Evolutionary conservation across 2,329 filamentous ascomycete species (phyloP), one percentile per base, ranked within the genome.

Genomic region (Dissoconium aciculare): DNA sequence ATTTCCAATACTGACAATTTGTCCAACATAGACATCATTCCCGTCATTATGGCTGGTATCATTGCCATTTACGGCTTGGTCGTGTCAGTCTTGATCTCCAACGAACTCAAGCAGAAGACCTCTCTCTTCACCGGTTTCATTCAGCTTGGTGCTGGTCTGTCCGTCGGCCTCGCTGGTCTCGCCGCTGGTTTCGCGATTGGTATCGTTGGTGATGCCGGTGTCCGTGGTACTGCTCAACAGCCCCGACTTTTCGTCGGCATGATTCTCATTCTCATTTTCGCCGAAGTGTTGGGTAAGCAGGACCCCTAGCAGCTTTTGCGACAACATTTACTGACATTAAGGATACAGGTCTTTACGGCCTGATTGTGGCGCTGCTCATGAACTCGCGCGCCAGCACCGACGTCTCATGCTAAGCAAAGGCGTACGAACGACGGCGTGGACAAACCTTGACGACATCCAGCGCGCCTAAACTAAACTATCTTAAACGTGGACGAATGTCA

Each of bases 21-120:
- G n/a, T n/a, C n/a, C n/a, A n/a, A n/a, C n/a, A n/a, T 12, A 23
- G 87, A 94, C 72, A 94, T 95, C 61, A 87, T 95, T 44, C 89
- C 89, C 58, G 89, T 95, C 63, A 93, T 98, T 76, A 98, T 98
- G 89, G 89, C 89, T 70, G 89, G 89, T 95, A 98, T 98, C 64
- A 95, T 98, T 64, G 89, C 83, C 79, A 95, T 98, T 62, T 98
- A 66, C 57, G 63, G 63, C 45, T 57, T 66, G 32, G 63, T 66
- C 52, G 63, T 66, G 31, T 65, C 62, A 26, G 63, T 66, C 49
- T 49, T 66, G 45, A 66, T 66, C 54, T 66, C 63, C 49, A 66
- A 66, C 57, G 57, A 63, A 40, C 55, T 66, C 33, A 50, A 49
- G 30, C 62, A 66, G 41, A 42, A 59, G 25, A 54, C 51, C 17